These are phyloP conservation scores for Trichophyton schoenleinii DNA, from an alignment of 2,329 filamentous ascomycete genomes.

Conservation along the genomic window DNA sequence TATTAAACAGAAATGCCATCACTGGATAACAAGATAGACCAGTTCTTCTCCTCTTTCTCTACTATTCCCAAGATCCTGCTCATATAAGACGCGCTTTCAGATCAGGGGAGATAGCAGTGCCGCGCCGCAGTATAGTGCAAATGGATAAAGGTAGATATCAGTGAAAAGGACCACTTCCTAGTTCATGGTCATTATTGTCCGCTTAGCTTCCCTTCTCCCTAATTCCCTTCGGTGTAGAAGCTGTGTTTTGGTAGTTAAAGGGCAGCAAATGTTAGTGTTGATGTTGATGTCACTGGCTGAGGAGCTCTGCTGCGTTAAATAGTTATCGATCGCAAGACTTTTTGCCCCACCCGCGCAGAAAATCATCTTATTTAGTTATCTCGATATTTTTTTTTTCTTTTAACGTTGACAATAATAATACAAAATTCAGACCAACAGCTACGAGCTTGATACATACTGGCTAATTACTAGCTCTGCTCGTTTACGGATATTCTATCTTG, in stretches of 20 bases:
- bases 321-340: background rate
- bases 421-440: background rate
- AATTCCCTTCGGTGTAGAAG: background rate
- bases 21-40: constrained; percentile 7
- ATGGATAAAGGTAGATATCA: background rate
- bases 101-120: background rate
- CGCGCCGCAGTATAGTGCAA: background rate
- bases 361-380: background rate
- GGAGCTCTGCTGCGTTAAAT: background rate
- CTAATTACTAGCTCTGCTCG: background rate
- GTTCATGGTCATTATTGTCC: background rate
- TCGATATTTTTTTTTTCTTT: background rate
- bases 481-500: background rate
- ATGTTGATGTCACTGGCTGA: background rate
- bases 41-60: background rate
- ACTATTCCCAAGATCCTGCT: background rate
- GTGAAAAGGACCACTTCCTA: background rate
- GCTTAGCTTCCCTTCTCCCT: background rate
- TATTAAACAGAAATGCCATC: constrained; percentile 61
- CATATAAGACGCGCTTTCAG: background rate
- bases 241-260: background rate
- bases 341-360: background rate
- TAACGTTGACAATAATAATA: background rate
- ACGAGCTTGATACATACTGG: too few relatives aligned
- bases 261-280: background rate